A percentile compares a stretch with the other conserved stretches of the same genome.
These are phyloP conservation scores for Tuctoria greenei DNA, from an alignment of 176 grass and related monocot genomes.

Conservation along the genomic window DNA sequence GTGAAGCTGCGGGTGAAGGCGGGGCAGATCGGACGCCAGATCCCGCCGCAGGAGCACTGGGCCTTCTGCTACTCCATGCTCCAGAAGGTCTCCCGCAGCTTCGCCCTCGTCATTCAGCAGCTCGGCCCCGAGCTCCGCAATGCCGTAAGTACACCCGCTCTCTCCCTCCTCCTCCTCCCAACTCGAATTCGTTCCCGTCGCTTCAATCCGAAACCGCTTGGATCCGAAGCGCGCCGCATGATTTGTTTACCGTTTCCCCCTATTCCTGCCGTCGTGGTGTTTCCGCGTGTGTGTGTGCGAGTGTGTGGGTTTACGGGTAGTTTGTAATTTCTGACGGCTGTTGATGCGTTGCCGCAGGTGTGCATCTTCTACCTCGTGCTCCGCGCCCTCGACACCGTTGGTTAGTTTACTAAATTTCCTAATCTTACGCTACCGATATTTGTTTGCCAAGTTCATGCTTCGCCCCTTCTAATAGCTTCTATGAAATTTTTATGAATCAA, in stretches of 20 bases:
- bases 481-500: not conserved
- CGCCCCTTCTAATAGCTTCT: conserved; percentile 1
- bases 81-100: conserved; percentile 90
- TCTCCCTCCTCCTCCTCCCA: not conserved
- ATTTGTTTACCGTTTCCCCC: not conserved
- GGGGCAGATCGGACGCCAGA: conserved; percentile 76
- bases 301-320: not conserved
- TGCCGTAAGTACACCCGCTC: conserved; percentile 46
- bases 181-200: not conserved
- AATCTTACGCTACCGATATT: not conserved
- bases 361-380: conserved; percentile 99
- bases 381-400: conserved; percentile 93
- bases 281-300: not conserved
- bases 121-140: conserved; percentile 79
- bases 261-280: not conserved
- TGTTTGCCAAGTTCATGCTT: not conserved
- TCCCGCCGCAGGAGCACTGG: conserved; percentile 90
- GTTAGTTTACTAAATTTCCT: conserved; percentile 29
- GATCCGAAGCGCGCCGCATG: not conserved
- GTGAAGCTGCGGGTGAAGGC: conserved; percentile 76
- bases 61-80: conserved; percentile 97
- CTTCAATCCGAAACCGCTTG: not conserved
- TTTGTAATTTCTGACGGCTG: not conserved
- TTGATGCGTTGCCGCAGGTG: conserved; percentile 51
- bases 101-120: conserved; percentile 98